phyloP scores from a whole-genome alignment of 495 filamentous ascomycete species.

The Aspergillus steynii region DNA sequence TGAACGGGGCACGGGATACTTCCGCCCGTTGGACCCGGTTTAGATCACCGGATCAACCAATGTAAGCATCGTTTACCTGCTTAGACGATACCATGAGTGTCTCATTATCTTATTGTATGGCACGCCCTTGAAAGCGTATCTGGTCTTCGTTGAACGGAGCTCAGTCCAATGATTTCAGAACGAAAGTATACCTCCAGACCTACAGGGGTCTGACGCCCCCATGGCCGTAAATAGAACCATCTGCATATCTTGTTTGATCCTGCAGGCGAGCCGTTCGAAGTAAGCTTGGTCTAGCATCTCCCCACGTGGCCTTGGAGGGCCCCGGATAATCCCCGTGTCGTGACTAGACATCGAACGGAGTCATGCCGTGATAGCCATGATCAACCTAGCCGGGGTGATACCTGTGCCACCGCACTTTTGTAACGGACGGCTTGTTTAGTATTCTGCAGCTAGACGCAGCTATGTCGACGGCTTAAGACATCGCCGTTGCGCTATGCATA shows the following conservation, averaged over 20 bases:
- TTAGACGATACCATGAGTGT: too few relatives aligned
- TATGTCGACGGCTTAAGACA: not conserved
- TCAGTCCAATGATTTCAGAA: not conserved
- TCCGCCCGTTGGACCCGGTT: too few relatives aligned
- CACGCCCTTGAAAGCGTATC: too few relatives aligned
- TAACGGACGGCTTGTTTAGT: not conserved
- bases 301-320: not conserved
- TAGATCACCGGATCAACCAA: too few relatives aligned
- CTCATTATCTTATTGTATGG: too few relatives aligned
- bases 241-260: not conserved
- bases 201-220: not conserved
- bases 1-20: too few relatives aligned
- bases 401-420: not conserved
- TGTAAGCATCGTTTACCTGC: too few relatives aligned
- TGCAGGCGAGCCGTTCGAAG: not conserved
- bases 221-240: not conserved
- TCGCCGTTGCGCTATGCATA: not conserved
- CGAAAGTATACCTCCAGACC: not conserved
- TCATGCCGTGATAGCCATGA: not conserved
- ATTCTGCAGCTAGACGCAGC: not conserved
- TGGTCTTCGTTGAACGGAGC: too few relatives aligned
- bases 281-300: not conserved
- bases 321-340: not conserved
- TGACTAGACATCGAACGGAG: not conserved
- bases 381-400: not conserved